phyloP scores from a whole-genome alignment of 2,329 filamentous ascomycete species.

The Penicillium sp. region DNA sequence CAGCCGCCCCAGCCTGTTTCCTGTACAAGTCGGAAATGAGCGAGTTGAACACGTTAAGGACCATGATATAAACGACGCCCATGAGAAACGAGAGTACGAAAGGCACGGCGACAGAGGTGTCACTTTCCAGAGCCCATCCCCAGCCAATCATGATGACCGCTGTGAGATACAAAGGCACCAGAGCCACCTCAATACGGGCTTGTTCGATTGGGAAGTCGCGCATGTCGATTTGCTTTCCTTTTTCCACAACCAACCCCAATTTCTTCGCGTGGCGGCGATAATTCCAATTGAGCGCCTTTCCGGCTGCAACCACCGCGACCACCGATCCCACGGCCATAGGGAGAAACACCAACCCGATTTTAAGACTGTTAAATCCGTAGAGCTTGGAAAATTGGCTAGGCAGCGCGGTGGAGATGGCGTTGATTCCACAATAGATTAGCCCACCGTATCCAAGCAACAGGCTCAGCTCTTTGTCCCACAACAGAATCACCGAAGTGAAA shows the following conservation, averaged over 20 bases:
- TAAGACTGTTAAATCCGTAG: slow-evolving; percentile 38
- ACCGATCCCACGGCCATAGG: slow-evolving; percentile 12
- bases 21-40: not conserved
- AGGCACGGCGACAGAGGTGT: not conserved
- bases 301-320: slow-evolving; percentile 9
- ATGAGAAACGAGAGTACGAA: slow-evolving; percentile 1
- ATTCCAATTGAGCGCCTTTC: slow-evolving; percentile 12
- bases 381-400: slow-evolving; percentile 30
- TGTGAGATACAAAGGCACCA: not conserved
- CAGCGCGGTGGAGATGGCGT: slow-evolving; percentile 38
- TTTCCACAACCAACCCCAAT: slow-evolving; percentile 5
- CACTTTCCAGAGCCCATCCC: slow-evolving; percentile 3
- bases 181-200: slow-evolving; percentile 13
- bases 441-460: slow-evolving; percentile 26
- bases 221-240: slow-evolving; percentile 5
- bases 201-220: slow-evolving; percentile 18
- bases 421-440: slow-evolving; percentile 20
- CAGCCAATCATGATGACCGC: not conserved
- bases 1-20: not conserved
- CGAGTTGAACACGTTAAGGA: not conserved
- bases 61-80: not conserved
- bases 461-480: slow-evolving; percentile 32
- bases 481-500: slow-evolving; percentile 30
- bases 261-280: slow-evolving; percentile 8
- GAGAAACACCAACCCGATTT: slow-evolving; percentile 38